These are phyloP conservation scores for Fraxinus anomala DNA, from an alignment of 257 asterid species.

Conservation along the genomic window DNA sequence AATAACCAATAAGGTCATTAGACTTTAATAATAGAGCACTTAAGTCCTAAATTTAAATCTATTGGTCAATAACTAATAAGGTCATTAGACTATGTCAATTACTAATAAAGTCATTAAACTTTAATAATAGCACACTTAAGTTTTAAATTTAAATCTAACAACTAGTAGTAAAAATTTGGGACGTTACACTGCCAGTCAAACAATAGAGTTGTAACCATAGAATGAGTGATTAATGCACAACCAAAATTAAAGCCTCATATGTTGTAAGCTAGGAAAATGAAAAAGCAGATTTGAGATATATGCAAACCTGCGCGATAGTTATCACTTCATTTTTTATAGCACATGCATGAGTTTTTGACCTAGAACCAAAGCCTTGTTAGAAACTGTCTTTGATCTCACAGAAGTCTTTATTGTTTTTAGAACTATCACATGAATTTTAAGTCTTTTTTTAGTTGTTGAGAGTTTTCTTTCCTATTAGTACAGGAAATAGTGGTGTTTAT, in stretches of 20 bases:
- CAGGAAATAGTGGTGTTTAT: not conserved
- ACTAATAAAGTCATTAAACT: too few relatives aligned
- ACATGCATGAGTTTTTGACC: not conserved
- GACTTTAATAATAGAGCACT: too few relatives aligned
- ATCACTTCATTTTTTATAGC: not conserved
- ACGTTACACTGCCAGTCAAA: not conserved
- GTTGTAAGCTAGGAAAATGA: conserved; percentile 17
- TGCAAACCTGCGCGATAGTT: not conserved
- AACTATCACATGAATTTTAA: not conserved
- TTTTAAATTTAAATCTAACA: too few relatives aligned
- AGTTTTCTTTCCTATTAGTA: conserved; percentile 7
- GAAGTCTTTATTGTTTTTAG: not conserved
- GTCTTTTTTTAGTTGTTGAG: not conserved
- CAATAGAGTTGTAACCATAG: not conserved
- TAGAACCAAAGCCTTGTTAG: not conserved
- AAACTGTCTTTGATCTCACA: not conserved
- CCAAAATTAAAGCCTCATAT: not conserved
- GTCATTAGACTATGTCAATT: too few relatives aligned
- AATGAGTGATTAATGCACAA: not conserved
- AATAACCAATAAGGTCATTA: too few relatives aligned
- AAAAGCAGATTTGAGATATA: not conserved
- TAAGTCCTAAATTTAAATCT: too few relatives aligned
- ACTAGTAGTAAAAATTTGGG: too few relatives aligned
- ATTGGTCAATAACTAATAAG: too few relatives aligned
- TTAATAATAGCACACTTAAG: too few relatives aligned